Evolutionary conservation across 192 early-diverging fungal genomes (phyloP), one percentile per base, ranked within the genome.

Genomic region (Coemansia nantahalensis): DNA sequence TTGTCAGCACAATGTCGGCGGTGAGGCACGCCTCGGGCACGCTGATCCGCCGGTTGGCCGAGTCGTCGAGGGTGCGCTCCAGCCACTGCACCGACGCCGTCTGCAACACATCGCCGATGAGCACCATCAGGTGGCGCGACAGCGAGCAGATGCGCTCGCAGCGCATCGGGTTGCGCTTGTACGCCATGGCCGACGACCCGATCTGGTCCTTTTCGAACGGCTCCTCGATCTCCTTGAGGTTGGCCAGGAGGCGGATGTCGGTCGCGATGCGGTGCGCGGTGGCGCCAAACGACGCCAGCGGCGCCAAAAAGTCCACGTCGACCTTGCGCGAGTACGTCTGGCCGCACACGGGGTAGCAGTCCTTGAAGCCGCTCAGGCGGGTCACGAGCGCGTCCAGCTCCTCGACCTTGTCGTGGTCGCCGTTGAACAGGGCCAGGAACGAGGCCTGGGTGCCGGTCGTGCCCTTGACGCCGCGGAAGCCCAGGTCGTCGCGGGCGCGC

Each of bases 131-230:
- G 69, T 98, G 96, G 48, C 96, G 92, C 5, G 92, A 76, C 47
- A 98, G 81, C 45, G 91, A 89, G 81, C 96, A 98, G 15, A 95
- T 90, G 59, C 96, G 89, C 68, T 98, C 96, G 59, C 86, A 93
- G 32, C 94, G 86, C 96, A 98, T 98, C 21, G 96, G 96, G 83
- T 98, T 98, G 56, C 96, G 89, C 89, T 98, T 98, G 81, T 98
- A 98, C 51, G 96, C 96, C 96, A 98, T 98, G 51, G 96, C 96
- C 22, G 90, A 93, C 23, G 88, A 90, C 8, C 95, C 95, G 51
- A 98, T 98, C 78, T 98, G 96, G 76, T 98, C 92, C 81, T 93
- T 94, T 78, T 98, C 96, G 49, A 98, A 98, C 19, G 96, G 96
- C 71, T 98, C 96, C 76, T 98, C 96, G 37, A 98, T 82, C 62